These are phyloP conservation scores for Pascua sp. DNA, from an alignment of 1,284 basidiomycete genomes.

Conservation along the genomic window DNA sequence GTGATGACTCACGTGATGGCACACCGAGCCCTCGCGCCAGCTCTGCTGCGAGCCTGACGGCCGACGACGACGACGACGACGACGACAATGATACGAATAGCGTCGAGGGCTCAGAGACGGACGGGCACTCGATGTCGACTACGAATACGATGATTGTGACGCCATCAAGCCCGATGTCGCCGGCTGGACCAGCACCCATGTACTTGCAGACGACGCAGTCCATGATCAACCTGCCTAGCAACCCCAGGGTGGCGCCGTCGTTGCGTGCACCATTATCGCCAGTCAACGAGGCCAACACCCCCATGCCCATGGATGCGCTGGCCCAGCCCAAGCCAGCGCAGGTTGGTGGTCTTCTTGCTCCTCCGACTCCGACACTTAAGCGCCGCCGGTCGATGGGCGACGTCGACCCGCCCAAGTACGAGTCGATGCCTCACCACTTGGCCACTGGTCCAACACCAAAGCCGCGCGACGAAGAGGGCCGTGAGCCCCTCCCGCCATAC, in stretches of 20 bases:
- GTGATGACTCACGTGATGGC: not conserved
- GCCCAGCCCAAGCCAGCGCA: constrained; percentile 1
- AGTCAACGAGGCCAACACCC: not conserved
- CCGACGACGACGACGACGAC: constrained; percentile 1
- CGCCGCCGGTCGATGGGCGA: constrained; percentile 52
- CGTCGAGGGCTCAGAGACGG: constrained; percentile 2
- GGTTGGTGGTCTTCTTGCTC: not conserved
- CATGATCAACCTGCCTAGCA: constrained; percentile 53
- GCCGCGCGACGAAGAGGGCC: constrained; percentile 67
- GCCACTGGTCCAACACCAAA: constrained; percentile 22
- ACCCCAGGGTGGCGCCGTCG: not conserved
- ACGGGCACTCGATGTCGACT: constrained; percentile 7
- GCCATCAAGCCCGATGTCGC: not conserved
- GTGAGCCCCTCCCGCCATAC: constrained; percentile 76
- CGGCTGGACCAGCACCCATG: constrained; percentile 40
- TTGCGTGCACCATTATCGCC: not conserved
- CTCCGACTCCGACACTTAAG: constrained; percentile 27
- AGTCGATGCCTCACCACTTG: constrained; percentile 3
- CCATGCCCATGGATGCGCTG: not conserved
- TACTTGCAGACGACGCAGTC: constrained; percentile 63
- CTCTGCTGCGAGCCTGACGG: not conserved
- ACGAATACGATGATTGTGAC: constrained; percentile 8
- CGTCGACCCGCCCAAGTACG: constrained; percentile 49
- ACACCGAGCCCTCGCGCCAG: not conserved
- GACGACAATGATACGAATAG: constrained; percentile 2